Base-by-base conservation (phyloP, 1,284 basidiomycete species). In the Phaffia rhodozyma region DNA sequence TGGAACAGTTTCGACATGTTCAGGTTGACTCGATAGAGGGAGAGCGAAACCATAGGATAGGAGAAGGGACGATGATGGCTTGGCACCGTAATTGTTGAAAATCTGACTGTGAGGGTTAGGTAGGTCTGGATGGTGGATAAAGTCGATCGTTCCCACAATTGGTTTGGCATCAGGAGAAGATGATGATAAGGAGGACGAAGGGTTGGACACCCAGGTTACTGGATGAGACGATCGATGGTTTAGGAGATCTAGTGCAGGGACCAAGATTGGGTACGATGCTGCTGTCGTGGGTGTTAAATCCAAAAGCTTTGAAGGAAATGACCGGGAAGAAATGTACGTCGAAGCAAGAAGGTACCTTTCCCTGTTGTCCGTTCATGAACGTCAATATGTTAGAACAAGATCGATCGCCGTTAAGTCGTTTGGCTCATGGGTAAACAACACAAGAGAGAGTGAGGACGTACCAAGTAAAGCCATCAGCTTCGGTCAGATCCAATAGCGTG, bases 21-120 rank as follows among this genome's bases (percentile, higher is more conserved):
- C 88, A 0, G 86, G 86, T 70, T 93, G 52, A 67, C 25, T 91
- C 32, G 80, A 69, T 1, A 49, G 38, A 21, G 79, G 75, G 2
- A 91, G 72, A 1, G 86, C 82, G 74, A 94, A 96, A 1, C 91
- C 91, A 71, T 93, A 94, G 2, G 86, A 88, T 3, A 94, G 80
- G 55, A 94, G 82, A 38, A 94, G 80, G 72, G 91, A 88, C 29
- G 89, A 81, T 73, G 92, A 93, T 0, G 89, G 84, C 73, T 75
- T 76, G 5, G 73, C 71, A 11, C 76, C 75, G 67, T 77, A 78
- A 72, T 92, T 93, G 76, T 93, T 94, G 78, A 86, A 85, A n/a
- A 91, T 76, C 73, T 94, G 86, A 69, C 51, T 79, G 81, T 3
- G 75, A 66, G 67, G 1, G 78, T 75, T 0, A 78, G 38, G 38